Evolutionary conservation across 352 stramenopile species (phyloP), one percentile per base, ranked within the genome.

Genomic region (Globisporangium paroecandrum): DNA sequence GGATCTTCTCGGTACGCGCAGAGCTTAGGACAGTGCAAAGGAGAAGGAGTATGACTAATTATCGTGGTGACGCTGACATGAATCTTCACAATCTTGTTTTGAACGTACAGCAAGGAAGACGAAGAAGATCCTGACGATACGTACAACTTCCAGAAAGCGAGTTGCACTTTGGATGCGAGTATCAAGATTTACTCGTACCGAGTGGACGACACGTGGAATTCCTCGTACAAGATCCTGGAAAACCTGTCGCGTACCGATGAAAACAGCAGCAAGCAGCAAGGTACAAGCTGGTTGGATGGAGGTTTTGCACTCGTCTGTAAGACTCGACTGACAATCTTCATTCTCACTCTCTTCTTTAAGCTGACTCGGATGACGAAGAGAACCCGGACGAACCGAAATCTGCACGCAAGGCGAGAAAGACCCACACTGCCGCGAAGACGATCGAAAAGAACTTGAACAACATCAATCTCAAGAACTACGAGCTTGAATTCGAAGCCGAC

Each of bases 121-220:
- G 76, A 77, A 24, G 79, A 78, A 56, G 69, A 77, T 36, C 64
- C 69, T 3, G 68, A 89, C 36, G 77, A 86, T 25, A 93, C 87
- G 63, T 95, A 89, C 63, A 99, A 99, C 73, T 99, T 99, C 72
- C 97, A 98, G 69, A 98, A 98, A 66, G 97, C 97, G 29, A 98
- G 89, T 66, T 99, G 97, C 75, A 99, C 97, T 20, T 73, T 99
- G n/a, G 97, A 99, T 73, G 97, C 97, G 1, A 98, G 90, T 70
- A 95, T 99, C 27, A 99, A 99, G 77, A 99, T 99, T 69, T 99
- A 99, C 77, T 98, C 94, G 43, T 98, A 99, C 75, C 93, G 97
- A 63, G 97, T 99, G 36, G 97, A 99, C 72, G 97, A 99, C 74
- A 98, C 98, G 57, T 98, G 97, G 84, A 92, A 97, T 46, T 98